phyloP scores from a whole-genome alignment of 2,329 filamentous ascomycete genomes.

The Fusarium sp. region DNA sequence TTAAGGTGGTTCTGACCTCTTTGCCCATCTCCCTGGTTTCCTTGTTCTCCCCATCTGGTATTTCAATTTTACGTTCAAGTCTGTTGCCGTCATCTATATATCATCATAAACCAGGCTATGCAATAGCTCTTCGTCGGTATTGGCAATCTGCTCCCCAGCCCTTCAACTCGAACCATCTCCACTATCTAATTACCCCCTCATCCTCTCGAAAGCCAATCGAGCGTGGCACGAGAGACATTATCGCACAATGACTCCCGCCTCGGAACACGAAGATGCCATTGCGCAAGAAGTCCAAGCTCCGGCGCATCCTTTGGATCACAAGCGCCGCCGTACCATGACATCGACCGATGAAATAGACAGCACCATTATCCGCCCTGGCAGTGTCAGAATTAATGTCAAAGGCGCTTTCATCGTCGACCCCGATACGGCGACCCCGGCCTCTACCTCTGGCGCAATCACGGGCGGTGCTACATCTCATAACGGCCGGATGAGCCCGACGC shows the following conservation, averaged over 20 bases:
- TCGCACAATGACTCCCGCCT: slow-evolving; percentile 38
- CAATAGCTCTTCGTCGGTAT: slow-evolving; percentile 1
- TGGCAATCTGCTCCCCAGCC: slow-evolving; percentile 4
- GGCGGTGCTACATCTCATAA: slow-evolving; percentile 42
- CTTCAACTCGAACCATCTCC: slow-evolving; percentile 27
- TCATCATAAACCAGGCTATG: not conserved
- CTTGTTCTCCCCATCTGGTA: not conserved
- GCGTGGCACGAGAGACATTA: not conserved
- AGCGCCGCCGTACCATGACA: slow-evolving; percentile 50
- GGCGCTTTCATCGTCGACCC: slow-evolving; percentile 97
- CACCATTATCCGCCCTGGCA: slow-evolving; percentile 69
- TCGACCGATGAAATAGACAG: slow-evolving; percentile 67
- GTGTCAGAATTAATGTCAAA: slow-evolving; percentile 94
- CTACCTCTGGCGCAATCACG: slow-evolving; percentile 43
- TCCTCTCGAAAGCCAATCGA: slow-evolving; percentile 2
- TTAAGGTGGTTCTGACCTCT: not conserved
- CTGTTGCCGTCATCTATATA: not conserved
- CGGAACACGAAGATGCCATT: slow-evolving; percentile 37
- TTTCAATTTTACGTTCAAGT: not conserved
- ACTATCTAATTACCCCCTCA: slow-evolving; percentile 17
- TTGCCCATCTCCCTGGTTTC: not conserved
- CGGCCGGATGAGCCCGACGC: slow-evolving; percentile 58
- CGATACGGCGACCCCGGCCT: slow-evolving; percentile 65
- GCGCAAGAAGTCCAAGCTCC: slow-evolving; percentile 18
- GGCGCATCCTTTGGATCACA: slow-evolving; percentile 21